These are phyloP conservation scores for Actinomucor elegans DNA, from an alignment of 371 early-diverging fungal genomes.

Conservation along the genomic window DNA sequence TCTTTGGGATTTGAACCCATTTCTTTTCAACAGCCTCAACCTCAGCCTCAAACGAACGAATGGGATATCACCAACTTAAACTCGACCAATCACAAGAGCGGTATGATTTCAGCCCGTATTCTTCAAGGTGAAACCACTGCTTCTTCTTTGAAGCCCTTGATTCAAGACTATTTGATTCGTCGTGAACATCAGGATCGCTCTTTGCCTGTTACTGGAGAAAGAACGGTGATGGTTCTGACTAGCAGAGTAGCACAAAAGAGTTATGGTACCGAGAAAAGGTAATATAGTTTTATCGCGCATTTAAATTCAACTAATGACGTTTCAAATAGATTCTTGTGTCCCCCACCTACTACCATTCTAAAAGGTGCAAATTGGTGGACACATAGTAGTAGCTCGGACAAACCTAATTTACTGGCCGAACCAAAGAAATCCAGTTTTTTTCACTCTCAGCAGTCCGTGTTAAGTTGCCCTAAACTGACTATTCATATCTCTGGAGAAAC, in stretches of 20 bases:
- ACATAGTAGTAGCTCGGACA: conserved; percentile 8
- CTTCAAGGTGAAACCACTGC: conserved; percentile 7
- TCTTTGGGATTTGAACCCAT: conserved; percentile 23
- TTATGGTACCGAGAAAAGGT: conserved; percentile 83
- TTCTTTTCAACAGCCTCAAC: conserved; percentile 3
- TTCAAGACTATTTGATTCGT: conserved; percentile 42
- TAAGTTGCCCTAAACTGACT: conserved; percentile 38
- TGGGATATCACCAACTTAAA: background rate
- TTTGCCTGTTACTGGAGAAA: conserved; percentile 67
- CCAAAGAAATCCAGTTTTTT: conserved; percentile 25
- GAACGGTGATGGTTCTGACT: conserved; percentile 71
- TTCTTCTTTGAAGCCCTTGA: conserved; percentile 31
- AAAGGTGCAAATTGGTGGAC: conserved; percentile 73
- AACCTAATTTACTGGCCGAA: conserved; percentile 12
- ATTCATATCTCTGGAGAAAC: conserved; percentile 51
- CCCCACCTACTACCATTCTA: conserved; percentile 80
- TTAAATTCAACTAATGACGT: conserved; percentile 2
- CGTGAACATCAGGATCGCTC: conserved; percentile 54
- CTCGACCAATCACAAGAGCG: conserved; percentile 3
- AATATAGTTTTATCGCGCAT: conserved; percentile 10
- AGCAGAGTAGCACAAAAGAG: conserved; percentile 85
- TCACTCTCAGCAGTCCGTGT: conserved; percentile 10
- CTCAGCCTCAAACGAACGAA: background rate
- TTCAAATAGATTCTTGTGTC: conserved; percentile 64
- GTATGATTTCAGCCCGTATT: conserved; percentile 13